A percentile compares a stretch with the other conserved stretches of the same genome.
These are phyloP conservation scores for Colletotrichum cereale DNA, from an alignment of 2,329 filamentous ascomycete species.

Conservation along the genomic window DNA sequence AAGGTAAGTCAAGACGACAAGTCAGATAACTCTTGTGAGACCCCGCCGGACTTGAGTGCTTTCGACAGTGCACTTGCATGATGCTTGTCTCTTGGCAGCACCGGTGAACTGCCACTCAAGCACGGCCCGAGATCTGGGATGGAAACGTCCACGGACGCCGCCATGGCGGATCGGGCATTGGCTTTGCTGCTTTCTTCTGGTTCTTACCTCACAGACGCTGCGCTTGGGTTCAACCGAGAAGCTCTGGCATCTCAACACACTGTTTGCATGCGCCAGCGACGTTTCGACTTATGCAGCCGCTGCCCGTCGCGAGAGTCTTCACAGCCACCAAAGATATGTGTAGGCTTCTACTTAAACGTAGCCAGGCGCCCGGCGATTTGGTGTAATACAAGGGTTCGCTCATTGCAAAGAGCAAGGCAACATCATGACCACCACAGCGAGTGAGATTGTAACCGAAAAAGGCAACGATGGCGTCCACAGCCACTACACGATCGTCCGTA, in stretches of 20 bases:
- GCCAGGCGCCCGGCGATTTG: neutral
- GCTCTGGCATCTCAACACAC: neutral
- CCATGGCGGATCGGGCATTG: neutral
- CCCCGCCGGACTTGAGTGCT: neutral
- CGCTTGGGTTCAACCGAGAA: neutral
- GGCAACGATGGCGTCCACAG: neutral
- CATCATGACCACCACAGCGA: neutral
- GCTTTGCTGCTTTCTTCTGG: neutral
- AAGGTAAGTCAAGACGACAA: neutral
- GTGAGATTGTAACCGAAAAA: neutral
- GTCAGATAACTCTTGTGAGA: no score
- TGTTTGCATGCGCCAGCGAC: neutral
- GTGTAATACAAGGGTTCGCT: neutral
- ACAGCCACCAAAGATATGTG: neutral
- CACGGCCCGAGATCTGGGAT: neutral
- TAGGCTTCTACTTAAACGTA: neutral
- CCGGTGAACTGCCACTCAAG: neutral
- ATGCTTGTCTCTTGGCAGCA: neutral
- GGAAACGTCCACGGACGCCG: constrained; percentile 1
- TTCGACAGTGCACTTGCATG: neutral
- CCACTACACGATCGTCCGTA: constrained; percentile 20
- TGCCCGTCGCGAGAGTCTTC: neutral
- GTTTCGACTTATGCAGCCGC: constrained; percentile 4
- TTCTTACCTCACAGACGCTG: constrained; percentile 16
- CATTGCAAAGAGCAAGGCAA: neutral